Evolutionary conservation across 306 rosid species (phyloP).

Genomic region (Glycyrrhiza uralensis): DNA sequence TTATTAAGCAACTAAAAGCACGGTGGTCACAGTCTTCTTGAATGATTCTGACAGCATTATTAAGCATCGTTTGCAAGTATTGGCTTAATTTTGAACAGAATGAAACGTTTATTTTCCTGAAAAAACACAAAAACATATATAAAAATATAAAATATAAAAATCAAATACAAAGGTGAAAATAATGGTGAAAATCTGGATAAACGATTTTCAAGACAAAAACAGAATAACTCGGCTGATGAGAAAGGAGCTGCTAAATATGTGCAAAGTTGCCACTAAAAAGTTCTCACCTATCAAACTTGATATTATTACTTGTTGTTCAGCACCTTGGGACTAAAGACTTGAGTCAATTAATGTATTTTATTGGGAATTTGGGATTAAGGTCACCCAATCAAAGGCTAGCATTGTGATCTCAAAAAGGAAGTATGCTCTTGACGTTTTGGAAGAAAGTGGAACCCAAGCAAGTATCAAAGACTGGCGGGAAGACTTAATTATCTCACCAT

Average conservation of each 20-base stretch:
- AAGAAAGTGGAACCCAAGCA: no score
- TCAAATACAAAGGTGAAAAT: neutral
- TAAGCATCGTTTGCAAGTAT: constrained; percentile 52
- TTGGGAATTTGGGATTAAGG: neutral
- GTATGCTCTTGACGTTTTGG: neutral
- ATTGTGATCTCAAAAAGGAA: neutral
- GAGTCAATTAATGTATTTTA: neutral
- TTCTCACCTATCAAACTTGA: neutral
- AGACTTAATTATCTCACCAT: no score
- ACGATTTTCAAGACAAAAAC: neutral
- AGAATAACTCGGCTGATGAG: neutral
- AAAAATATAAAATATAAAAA: constrained; percentile 1
- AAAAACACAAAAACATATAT: constrained; percentile 20
- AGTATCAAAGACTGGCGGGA: no score
- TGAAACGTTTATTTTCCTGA: constrained; percentile 58
- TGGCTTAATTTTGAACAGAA: constrained; percentile 55
- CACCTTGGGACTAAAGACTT: no score
- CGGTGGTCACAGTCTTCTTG: constrained; percentile 49
- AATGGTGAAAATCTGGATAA: constrained; percentile 8
- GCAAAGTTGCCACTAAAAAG: neutral
- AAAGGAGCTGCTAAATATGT: neutral
- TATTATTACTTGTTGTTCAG: neutral
- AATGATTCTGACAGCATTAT: constrained; percentile 46
- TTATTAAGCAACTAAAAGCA: constrained; percentile 41
- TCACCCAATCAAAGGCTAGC: neutral